These are phyloP conservation scores for Rhizoclosmatium hyalinum DNA, from an alignment of 371 early-diverging fungal species.

Conservation along the genomic window DNA sequence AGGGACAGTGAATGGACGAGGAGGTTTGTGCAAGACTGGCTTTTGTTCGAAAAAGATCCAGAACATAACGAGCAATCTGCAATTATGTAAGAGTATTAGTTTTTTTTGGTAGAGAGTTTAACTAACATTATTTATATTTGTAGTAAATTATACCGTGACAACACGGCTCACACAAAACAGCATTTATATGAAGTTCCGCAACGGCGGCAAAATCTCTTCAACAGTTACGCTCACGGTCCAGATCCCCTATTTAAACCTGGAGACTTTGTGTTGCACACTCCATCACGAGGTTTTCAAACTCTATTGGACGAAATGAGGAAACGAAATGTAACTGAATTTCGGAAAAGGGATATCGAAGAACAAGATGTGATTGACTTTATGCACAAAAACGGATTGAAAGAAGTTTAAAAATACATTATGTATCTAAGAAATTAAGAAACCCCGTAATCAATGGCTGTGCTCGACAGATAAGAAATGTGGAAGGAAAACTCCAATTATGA, in stretches of 20 bases:
- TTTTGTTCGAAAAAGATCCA: background rate
- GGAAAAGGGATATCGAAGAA: background rate
- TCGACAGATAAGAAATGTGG: slow-evolving; percentile 40
- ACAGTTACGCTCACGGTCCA: background rate
- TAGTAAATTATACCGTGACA: no score
- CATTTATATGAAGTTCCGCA: background rate
- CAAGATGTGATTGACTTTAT: background rate
- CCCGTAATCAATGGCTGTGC: slow-evolving; percentile 21
- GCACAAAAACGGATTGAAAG: background rate
- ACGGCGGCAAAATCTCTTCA: slow-evolving; percentile 8
- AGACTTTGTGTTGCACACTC: slow-evolving; percentile 22
- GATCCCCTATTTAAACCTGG: background rate
- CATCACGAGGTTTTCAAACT: background rate
- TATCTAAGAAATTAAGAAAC: background rate
- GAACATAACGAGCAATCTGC: slow-evolving; percentile 10
- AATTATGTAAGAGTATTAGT: background rate
- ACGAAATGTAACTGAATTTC: slow-evolving; percentile 6
- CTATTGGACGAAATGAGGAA: background rate
- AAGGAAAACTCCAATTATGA: slow-evolving; percentile 45
- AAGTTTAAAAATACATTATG: background rate
- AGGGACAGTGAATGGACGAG: slow-evolving; percentile 8
- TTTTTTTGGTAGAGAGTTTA: no score
- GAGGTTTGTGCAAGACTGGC: background rate
- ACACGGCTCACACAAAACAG: background rate
- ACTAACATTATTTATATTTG: no score